These are phyloP conservation scores for Mariannaea sp. DNA, from an alignment of 2,329 filamentous ascomycete genomes.

Conservation along the genomic window DNA sequence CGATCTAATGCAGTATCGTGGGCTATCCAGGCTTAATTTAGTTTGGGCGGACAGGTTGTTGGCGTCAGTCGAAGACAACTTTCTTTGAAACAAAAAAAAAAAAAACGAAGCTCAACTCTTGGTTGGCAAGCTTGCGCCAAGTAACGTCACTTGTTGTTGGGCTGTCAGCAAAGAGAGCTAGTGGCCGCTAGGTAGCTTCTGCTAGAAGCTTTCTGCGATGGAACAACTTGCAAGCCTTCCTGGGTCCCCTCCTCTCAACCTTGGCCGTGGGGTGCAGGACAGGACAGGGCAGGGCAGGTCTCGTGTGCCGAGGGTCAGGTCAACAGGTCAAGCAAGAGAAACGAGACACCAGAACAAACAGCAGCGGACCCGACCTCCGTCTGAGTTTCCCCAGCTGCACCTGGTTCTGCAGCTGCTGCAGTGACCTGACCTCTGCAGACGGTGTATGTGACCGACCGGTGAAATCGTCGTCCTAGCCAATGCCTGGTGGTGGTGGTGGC, in stretches of 20 bases:
- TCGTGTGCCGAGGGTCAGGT: too few species aligned
- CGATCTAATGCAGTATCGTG: constrained; percentile 37
- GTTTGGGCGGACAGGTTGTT: constrained; percentile 12
- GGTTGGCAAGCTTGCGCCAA: constrained; percentile 13
- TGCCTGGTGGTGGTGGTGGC: not conserved
- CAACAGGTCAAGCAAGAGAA: too few species aligned
- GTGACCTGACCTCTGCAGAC: constrained; percentile 12
- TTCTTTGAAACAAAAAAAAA: constrained; percentile 27
- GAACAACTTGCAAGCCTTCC: too few species aligned
- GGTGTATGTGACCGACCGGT: constrained; percentile 3
- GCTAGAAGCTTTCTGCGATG: too few species aligned
- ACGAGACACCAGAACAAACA: too few species aligned
- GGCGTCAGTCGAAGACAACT: constrained; percentile 22
- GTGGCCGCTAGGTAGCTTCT: not conserved
- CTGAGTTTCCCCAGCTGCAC: too few species aligned
- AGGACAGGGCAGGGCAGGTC: not conserved
- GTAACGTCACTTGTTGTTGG: constrained; percentile 26
- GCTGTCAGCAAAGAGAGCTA: constrained; percentile 21
- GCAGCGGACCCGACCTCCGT: too few species aligned
- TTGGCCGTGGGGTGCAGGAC: too few species aligned
- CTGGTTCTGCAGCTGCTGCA: too few species aligned
- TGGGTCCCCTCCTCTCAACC: not conserved
- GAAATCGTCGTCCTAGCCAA: not conserved
- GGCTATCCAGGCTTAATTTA: constrained; percentile 7
- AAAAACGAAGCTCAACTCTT: too few species aligned